Evolutionary conservation across 306 rosid species (phyloP), one percentile per base, ranked within the genome.

Genomic region (Begonia fuchsioides): DNA sequence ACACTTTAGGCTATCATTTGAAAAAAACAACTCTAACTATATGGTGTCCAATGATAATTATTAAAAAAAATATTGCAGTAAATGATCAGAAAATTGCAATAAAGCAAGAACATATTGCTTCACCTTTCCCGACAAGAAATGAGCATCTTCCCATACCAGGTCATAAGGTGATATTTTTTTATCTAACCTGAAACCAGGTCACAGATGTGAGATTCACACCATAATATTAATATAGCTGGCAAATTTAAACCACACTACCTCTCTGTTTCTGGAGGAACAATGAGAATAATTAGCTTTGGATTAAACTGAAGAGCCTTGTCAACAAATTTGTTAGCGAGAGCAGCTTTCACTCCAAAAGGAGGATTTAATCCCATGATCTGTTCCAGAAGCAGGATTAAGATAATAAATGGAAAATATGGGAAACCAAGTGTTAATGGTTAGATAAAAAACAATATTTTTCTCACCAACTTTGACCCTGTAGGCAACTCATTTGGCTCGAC

Each of bases 331-430:
- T 87, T 83, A 13, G 94, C 96, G 74, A 78, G 49, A 56, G 65
- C 26, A 43, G 93, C 93, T 71, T 76, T 70, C 45, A 80, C 50
- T 56, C 96, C 94, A 35, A 87, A 87, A 13, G 96, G 96, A 56
- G 96, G 96, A 66, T 87, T 87, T 17, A 87, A 74, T 39, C 96
- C 96, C 94, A 87, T 83, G 61, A 87, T 76, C 96, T 87, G 74
- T 47, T 47, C 66, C 6, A 41, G 45, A 41, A 10, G 14, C 6
- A 41, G 7, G 2, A 4, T 2, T n/a, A 18, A 10, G 51, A 39
- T 43, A 45, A 13, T 46, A 17, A 43, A 38, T 53, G 54, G n/a
- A 44, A 50, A 43, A 12, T 32, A 35, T 45, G 3, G 38, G 35
- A 55, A 58, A 64, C 35, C 3, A 58, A 58, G 47, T 44, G 19